Percentiles rank a stretch among this genome's conserved stretches.
phyloP scores from a whole-genome alignment of 352 stramenopile genomes.

The Phytophthora megakarya region DNA sequence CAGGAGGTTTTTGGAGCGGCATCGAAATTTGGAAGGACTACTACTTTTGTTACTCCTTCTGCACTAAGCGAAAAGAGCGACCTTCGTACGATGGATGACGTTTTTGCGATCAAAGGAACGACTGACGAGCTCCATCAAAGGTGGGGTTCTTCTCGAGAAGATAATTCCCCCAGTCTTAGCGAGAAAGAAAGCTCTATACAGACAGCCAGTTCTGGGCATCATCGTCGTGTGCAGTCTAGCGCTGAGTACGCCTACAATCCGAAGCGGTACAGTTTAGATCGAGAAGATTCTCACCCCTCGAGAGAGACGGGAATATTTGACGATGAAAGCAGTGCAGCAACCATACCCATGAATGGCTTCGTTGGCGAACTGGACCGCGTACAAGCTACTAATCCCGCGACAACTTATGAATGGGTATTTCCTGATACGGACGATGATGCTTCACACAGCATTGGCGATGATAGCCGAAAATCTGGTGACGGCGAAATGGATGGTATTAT shows the following conservation, averaged over 20 bases:
- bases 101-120: constrained; percentile 48
- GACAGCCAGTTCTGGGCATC: constrained; percentile 1
- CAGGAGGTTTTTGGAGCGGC: constrained; percentile 23
- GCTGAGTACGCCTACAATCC: constrained; percentile 33
- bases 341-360: not conserved
- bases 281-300: constrained; percentile 15
- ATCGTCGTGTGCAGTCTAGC: constrained; percentile 16
- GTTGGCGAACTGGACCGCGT: not conserved
- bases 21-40: constrained; percentile 4
- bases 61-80: constrained; percentile 13
- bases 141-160: constrained; percentile 29
- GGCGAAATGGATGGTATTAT: constrained; percentile 4
- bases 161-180: not conserved
- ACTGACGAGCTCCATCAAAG: constrained; percentile 45
- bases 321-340: not conserved
- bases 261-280: constrained; percentile 43
- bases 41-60: constrained; percentile 1
- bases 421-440: constrained; percentile 15
- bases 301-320: constrained; percentile 8
- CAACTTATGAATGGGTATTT: constrained; percentile 29
- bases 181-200: constrained; percentile 3
- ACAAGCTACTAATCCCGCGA: not conserved
- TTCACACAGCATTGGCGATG: constrained; percentile 1
- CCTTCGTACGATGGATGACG: constrained; percentile 41
- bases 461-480: constrained; percentile 3